Conservation (phyloP, 2,329 filamentous ascomycete genomes). For the Monilinia fructigena region DNA sequence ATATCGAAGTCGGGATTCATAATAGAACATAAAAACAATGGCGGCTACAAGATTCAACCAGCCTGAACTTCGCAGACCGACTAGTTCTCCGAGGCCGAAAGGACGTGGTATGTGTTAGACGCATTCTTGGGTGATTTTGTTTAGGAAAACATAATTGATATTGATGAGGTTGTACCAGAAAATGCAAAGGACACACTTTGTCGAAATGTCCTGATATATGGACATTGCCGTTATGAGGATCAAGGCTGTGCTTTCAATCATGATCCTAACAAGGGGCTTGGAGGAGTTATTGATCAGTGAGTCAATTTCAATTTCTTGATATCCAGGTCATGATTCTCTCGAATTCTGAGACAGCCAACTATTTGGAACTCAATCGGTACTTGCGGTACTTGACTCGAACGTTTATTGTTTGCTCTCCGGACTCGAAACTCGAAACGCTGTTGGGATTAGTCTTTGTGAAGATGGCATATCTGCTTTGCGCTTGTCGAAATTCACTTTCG, state of each 20-base stretch:
- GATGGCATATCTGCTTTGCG: neutral
- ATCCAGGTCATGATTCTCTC: neutral
- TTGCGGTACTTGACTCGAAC: neutral
- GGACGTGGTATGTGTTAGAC: slow-evolving; percentile 48
- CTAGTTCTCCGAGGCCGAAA: slow-evolving; percentile 58
- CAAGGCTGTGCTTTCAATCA: slow-evolving; percentile 88
- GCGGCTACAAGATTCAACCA: slow-evolving; percentile 39
- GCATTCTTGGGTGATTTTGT: slow-evolving; percentile 6
- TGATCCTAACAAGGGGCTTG: slow-evolving; percentile 63
- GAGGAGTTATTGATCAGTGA: slow-evolving; percentile 51
- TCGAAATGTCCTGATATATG: slow-evolving; percentile 90
- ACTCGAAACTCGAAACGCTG: no score
- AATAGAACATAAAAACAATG: slow-evolving; percentile 31
- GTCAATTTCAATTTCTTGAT: slow-evolving; percentile 35
- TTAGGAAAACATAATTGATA: slow-evolving; percentile 9
- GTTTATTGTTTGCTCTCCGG: neutral
- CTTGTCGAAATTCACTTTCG: neutral
- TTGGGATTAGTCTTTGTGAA: neutral
- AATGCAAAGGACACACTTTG: slow-evolving; percentile 85
- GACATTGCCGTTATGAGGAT: slow-evolving; percentile 88
- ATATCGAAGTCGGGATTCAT: slow-evolving; percentile 23
- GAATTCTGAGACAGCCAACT: neutral
- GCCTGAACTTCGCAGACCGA: slow-evolving; percentile 41
- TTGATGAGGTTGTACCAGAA: slow-evolving; percentile 48
- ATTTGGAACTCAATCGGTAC: neutral